phyloP scores from a whole-genome alignment of 2,329 filamentous ascomycete species.

The Trichothecium roseum region DNA sequence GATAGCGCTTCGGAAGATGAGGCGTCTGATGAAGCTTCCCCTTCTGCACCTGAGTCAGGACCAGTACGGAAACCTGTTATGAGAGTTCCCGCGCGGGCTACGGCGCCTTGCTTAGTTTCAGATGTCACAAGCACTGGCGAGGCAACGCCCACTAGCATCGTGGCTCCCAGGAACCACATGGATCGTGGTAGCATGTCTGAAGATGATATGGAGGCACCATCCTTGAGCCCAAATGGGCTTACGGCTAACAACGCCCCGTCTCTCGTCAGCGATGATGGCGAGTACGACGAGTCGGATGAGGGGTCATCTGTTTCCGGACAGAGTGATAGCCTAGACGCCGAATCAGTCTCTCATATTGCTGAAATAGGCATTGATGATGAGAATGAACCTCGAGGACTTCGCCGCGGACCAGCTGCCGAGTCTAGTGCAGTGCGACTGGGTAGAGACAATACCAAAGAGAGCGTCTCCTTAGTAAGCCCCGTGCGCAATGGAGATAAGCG shows the following conservation, averaged over 20 bases:
- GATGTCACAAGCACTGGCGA: slow-evolving; percentile 24
- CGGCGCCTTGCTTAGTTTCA: slow-evolving; percentile 31
- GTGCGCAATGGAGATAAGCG: slow-evolving; percentile 30
- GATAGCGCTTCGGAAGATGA: slow-evolving; percentile 43
- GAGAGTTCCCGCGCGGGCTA: slow-evolving; percentile 49
- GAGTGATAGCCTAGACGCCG: slow-evolving; percentile 44
- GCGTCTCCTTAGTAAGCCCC: slow-evolving; percentile 44
- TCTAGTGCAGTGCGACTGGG: slow-evolving; percentile 36
- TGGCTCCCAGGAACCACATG: slow-evolving; percentile 24
- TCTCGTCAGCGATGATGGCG: slow-evolving; percentile 70
- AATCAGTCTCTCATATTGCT: slow-evolving; percentile 48
- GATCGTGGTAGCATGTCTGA: slow-evolving; percentile 4
- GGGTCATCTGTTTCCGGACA: slow-evolving; percentile 49
- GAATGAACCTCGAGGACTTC: slow-evolving; percentile 33
- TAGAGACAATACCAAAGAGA: slow-evolving; percentile 40
- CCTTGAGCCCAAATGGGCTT: slow-evolving; percentile 59
- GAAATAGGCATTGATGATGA: slow-evolving; percentile 54
- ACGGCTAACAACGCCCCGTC: slow-evolving; percentile 70
- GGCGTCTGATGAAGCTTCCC: slow-evolving; percentile 35
- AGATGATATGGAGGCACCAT: slow-evolving; percentile 44
- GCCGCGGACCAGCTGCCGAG: slow-evolving; percentile 32
- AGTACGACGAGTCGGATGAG: slow-evolving; percentile 64
- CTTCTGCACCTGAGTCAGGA: slow-evolving; percentile 2
- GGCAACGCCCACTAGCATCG: slow-evolving; percentile 45
- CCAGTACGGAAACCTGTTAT: slow-evolving; percentile 30